Evolutionary conservation across 2,329 filamentous ascomycete genomes (phyloP).

Genomic region (Lachnellula occidentalis): DNA sequence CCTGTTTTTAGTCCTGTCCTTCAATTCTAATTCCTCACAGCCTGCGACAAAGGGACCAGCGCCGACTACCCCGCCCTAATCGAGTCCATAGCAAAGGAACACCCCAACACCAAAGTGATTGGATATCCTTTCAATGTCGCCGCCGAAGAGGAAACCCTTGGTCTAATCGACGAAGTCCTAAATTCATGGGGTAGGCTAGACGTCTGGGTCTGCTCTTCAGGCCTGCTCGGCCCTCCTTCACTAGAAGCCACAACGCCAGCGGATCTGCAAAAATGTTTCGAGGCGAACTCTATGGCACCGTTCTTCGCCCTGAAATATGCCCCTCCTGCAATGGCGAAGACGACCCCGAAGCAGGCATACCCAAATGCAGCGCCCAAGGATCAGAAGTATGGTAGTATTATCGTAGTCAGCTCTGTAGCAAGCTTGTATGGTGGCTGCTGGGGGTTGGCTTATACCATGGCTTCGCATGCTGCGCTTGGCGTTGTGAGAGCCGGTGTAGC

Average conservation of each 20-base stretch:
- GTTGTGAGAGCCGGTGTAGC: constrained; percentile 54
- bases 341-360: constrained; percentile 48
- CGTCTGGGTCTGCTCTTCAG: constrained; percentile 54
- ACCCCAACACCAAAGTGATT: constrained; percentile 55
- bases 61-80: constrained; percentile 38
- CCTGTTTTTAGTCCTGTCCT: not conserved
- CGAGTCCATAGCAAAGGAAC: constrained; percentile 36
- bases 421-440: constrained; percentile 52
- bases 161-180: constrained; percentile 57
- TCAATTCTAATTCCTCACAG: constrained; percentile 28
- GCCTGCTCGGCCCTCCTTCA: constrained; percentile 50
- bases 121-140: constrained; percentile 54
- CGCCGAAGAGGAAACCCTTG: constrained; percentile 54
- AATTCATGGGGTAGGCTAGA: constrained; percentile 56
- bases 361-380: constrained; percentile 57
- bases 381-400: constrained; percentile 54
- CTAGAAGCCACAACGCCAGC: constrained; percentile 51
- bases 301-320: constrained; percentile 63
- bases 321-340: constrained; percentile 57
- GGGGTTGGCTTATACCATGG: constrained; percentile 57
- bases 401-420: constrained; percentile 55
- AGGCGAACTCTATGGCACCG: constrained; percentile 55
- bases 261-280: constrained; percentile 52
- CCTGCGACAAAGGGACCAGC: constrained; percentile 43
- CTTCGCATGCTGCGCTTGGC: constrained; percentile 53